phyloP scores from a whole-genome alignment of 768 basidiomycete species.

The Mycena metata region DNA sequence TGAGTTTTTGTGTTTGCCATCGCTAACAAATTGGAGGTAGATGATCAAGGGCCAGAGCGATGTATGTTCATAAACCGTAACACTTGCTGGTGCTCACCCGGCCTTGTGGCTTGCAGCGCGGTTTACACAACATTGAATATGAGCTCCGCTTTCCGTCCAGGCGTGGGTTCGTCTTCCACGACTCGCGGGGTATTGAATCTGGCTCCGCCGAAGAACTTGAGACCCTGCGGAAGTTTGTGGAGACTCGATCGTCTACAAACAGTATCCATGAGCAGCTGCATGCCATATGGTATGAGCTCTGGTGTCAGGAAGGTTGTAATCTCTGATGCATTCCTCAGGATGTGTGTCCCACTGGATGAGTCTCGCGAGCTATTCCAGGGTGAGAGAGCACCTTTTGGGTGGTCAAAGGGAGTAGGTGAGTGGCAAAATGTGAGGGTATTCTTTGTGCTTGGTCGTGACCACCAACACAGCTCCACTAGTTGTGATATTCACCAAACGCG shows the following conservation, averaged over 20 bases:
- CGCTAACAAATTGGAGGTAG: not conserved
- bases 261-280: constrained; percentile 3
- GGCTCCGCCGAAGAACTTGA: constrained; percentile 2
- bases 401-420: constrained; percentile 4
- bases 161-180: constrained; percentile 10
- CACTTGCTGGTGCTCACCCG: not conserved
- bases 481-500: constrained; percentile 9
- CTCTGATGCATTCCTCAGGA: not conserved
- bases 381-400: not conserved
- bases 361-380: constrained; percentile 3
- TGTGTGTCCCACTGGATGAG: not conserved
- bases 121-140: constrained; percentile 1
- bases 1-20: not conserved
- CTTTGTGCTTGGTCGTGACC: too few species aligned
- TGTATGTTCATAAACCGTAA: not conserved
- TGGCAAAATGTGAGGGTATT: too few species aligned
- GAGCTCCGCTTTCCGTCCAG: constrained; percentile 13
- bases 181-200: constrained; percentile 6
- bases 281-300: not conserved
- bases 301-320: not conserved
- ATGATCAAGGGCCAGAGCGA: not conserved
- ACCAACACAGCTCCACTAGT: constrained; percentile 6
- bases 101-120: not conserved
- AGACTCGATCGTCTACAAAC: not conserved
- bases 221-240: not conserved